Evolutionary conservation across 2,329 filamentous ascomycete genomes (phyloP).

Genomic region (Nectriaceae sp.): DNA sequence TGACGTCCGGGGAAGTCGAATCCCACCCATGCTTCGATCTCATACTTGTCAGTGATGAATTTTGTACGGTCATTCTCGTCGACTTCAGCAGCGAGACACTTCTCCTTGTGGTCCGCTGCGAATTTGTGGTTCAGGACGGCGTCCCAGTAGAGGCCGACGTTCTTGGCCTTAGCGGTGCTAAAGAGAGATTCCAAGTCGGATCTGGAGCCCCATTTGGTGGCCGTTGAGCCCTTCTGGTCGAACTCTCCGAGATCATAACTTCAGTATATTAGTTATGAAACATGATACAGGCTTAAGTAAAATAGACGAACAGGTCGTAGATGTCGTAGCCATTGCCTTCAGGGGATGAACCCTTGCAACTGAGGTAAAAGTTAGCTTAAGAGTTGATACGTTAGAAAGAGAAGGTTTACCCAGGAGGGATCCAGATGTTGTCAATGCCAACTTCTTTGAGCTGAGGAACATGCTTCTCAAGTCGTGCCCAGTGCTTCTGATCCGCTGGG

Average conservation of each 20-base stretch:
- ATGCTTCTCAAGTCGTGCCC: constrained; percentile 58
- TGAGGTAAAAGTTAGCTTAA: no score
- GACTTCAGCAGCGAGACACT: constrained; percentile 64
- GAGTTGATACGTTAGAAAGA: not conserved
- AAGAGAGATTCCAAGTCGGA: constrained; percentile 60
- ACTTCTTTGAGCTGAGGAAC: constrained; percentile 60
- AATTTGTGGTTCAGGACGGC: constrained; percentile 76
- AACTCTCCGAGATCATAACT: constrained; percentile 69
- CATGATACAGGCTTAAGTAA: not conserved
- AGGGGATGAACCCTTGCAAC: constrained; percentile 66
- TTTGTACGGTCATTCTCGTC: constrained; percentile 61
- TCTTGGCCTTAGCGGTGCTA: constrained; percentile 53
- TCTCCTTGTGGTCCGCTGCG: constrained; percentile 68
- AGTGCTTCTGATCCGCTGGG: constrained; percentile 64
- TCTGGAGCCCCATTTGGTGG: constrained; percentile 71
- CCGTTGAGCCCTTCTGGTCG: constrained; percentile 65
- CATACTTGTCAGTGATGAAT: constrained; percentile 56
- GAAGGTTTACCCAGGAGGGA: constrained; percentile 57
- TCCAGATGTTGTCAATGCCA: constrained; percentile 67
- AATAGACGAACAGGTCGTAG: constrained; percentile 59
- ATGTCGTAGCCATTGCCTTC: constrained; percentile 69
- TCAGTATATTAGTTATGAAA: not conserved
- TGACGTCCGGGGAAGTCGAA: constrained; percentile 68
- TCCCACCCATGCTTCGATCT: constrained; percentile 71
- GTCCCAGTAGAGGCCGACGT: constrained; percentile 69